Evolutionary conservation across 257 asterid species (phyloP), one percentile per base, ranked within the genome.

Genomic region (Salvia miltiorrhiza): DNA sequence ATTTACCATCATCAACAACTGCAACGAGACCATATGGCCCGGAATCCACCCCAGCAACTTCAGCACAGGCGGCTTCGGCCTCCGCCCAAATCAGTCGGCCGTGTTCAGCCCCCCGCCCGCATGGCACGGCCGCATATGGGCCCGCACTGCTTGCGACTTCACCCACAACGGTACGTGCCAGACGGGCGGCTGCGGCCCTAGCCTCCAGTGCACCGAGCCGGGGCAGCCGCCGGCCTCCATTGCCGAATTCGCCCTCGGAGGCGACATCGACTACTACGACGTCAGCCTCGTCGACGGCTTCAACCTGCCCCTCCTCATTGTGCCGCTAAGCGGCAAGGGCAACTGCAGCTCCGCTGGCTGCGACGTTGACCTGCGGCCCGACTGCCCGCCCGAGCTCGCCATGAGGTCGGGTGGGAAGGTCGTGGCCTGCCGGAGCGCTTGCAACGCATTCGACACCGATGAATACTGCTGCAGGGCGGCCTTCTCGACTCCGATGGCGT

Each of bases 251-350:
- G 0, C 59, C n/a, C 59, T 52, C 16, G 59, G 59, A 1, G 16
- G 40, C 11, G 10, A 76, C 40, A 35, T 59, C 68, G 89, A 88
- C 73, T 88, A 81, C 65, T 88, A 86, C 64, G 93, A 88, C 61
- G 96, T 86, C 44, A 85, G 95, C 73, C 85, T 86, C 48, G 92
- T 88, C 1, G 90, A 86, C 55, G 95, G 93, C 16, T 88, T 76
- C 86, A 88, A 88, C 66, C 55, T 88, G 55, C 95, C 90, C 7
- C 71, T 88, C 61, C 7, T 79, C 23, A 87, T 88, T 0, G 85
- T 75, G 13, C 79, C 58, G 5, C 45, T 54, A 1, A 84, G 88
- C 37, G 95, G 93, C 41, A 63, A 82, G 43, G 90, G 92, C 23
- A 64, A 77, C 16, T 88, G 95, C 45, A 69, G 67, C 4, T 53